phyloP scores from a whole-genome alignment of 495 filamentous ascomycete species.

The Aspergillus campestris region DNA sequence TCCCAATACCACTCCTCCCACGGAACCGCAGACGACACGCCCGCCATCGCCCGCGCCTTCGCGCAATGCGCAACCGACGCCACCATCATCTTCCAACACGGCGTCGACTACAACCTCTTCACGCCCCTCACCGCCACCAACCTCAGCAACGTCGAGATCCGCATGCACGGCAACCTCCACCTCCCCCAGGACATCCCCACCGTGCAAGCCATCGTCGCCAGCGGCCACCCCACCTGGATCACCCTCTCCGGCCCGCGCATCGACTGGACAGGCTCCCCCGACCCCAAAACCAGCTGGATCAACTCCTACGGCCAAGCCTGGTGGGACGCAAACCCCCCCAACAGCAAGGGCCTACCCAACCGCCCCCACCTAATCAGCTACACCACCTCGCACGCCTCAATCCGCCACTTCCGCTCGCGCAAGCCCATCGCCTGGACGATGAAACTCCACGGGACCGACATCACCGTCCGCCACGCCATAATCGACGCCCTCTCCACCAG shows the following conservation, averaged over 20 bases:
- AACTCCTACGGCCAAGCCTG: conserved; percentile 37
- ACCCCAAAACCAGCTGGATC: conserved; percentile 33
- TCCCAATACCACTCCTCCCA: conserved; percentile 17
- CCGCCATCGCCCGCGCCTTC: conserved; percentile 21
- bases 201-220: conserved; percentile 25
- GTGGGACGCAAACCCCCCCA: conserved; percentile 36
- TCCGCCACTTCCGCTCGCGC: conserved; percentile 32
- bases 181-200: conserved; percentile 27
- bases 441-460: conserved; percentile 25
- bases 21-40: conserved; percentile 27
- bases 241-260: conserved; percentile 23
- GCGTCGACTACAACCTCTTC: conserved; percentile 33
- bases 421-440: conserved; percentile 40
- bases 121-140: conserved; percentile 28
- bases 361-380: conserved; percentile 35
- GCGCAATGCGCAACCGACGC: conserved; percentile 23
- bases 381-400: conserved; percentile 23
- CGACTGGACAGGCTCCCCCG: conserved; percentile 22
- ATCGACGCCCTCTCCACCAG: conserved; percentile 33
- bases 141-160: conserved; percentile 33
- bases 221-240: conserved; percentile 25
- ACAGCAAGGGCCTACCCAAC: conserved; percentile 22
- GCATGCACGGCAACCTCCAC: conserved; percentile 32
- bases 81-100: conserved; percentile 25
- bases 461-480: conserved; percentile 27